Evolutionary conservation across 2,329 filamentous ascomycete genomes (phyloP), one percentile per base, ranked within the genome.

Genomic region (Spiromastix sp.): DNA sequence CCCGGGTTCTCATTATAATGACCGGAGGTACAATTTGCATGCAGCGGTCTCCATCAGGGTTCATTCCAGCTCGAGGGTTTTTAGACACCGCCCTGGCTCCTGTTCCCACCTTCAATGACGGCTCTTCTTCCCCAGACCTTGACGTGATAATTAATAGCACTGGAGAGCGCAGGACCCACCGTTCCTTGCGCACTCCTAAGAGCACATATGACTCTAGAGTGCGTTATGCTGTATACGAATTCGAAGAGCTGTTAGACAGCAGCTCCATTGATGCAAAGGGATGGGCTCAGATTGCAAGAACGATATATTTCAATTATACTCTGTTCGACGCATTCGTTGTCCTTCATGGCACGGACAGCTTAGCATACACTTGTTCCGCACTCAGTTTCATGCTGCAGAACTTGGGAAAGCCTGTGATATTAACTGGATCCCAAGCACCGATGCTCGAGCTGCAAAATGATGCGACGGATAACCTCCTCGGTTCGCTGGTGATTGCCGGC

Each of bases 381-480:
- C 68, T 95, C 39, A 91, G 84, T 47, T 95, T 94, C 64, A 93
- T 94, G 84, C 74, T 94, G 55, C 74, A 82, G 50, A 85, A 93
- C 52, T 70, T 95, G 10, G 86, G 85, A 33, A 95, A 94, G 64
- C 85, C 87, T 2, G 84, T 94, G 20, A 80, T 95, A 36, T 68
- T 95, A 32, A 95, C 87, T 3, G 80, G 80, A 1, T 81, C 78
- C 2, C 81, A 85, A 54, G 82, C 86, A 1, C 85, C 85, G 30
- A 94, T 95, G 71, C 81, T 91, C 48, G 79, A 87, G 41, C 73
- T 93, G 17, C 86, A 94, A 59, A 91, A 82, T 34, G 87, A 95
- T 57, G 87, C 86, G 7, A 82, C 86, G 24, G 86, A 93, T 62
- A 95, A 94, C 51, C 71, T 95, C 9, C 72, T 94, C 4, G 84